Conservation (phyloP, 2,329 filamentous ascomycete species). For the Alternaria sp. region DNA sequence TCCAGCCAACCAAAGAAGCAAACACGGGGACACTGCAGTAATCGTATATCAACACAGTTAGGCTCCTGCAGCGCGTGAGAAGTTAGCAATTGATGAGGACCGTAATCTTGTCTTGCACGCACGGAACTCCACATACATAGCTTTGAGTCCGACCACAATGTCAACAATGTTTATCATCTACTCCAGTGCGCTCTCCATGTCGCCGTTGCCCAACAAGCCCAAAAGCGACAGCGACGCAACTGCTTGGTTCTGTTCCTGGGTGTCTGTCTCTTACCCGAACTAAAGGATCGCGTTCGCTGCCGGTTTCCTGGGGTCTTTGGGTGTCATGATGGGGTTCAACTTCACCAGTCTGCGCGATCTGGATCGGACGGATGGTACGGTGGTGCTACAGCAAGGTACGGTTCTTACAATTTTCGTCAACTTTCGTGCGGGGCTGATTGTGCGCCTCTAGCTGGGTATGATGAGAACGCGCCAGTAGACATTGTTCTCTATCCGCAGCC, state of each 20-base stretch:
- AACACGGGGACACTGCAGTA: not conserved
- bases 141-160: slow-evolving; percentile 5
- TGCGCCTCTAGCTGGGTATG: not conserved
- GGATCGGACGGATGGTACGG: slow-evolving; percentile 51
- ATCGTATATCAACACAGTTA: not conserved
- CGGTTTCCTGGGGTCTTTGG: not conserved
- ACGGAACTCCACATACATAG: slow-evolving; percentile 9
- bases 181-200: slow-evolving; percentile 12
- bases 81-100: not conserved
- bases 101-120: not conserved
- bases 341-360: slow-evolving; percentile 47
- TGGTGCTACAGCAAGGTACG: slow-evolving; percentile 44
- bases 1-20: slow-evolving; percentile 9
- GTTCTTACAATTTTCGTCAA: not conserved
- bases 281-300: slow-evolving; percentile 4
- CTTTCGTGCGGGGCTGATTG: not conserved
- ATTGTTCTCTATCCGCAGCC: slow-evolving; percentile 60
- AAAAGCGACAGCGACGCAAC: slow-evolving; percentile 17
- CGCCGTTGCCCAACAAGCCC: slow-evolving; percentile 6
- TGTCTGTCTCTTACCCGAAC: slow-evolving; percentile 25
- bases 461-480: slow-evolving; percentile 4
- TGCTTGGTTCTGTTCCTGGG: slow-evolving; percentile 26
- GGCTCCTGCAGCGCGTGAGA: not conserved
- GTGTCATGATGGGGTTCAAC: slow-evolving; percentile 39
- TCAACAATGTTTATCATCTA: slow-evolving; percentile 12